Evolutionary conservation across 2,329 filamentous ascomycete species (phyloP), one percentile per base, ranked within the genome.

Genomic region (Claviceps digitariae): DNA sequence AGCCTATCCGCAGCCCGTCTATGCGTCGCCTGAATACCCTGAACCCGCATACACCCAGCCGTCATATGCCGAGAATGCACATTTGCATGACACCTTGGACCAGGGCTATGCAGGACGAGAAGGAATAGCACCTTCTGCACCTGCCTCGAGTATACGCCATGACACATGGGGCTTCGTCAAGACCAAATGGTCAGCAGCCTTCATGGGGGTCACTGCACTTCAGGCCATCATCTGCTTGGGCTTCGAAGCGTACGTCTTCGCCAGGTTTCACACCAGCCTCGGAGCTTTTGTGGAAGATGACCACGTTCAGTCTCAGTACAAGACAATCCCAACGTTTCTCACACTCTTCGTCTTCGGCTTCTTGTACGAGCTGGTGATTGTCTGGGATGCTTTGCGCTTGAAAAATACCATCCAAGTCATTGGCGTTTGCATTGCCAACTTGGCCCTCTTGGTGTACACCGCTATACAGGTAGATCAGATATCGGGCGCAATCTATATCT

Each of bases 321-420:
- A 77, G 64, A 84, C 90, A 0, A 95, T 98, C 58, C 91, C 93
- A 27, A 97, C 91, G 40, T 97, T 96, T 71, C 77, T 98, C 55
- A 89, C 91, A 25, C 81, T 98, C 48, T 95, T 97, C 74, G 95
- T 96, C 67, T 96, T 98, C 68, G 93, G 89, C 56, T 97, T 95
- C 72, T 69, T 98, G 54, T 98, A 97, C 72, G 84, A 95, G 65
- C 73, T 97, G 34, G 73, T 94, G 29, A 76, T 98, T 52, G 87
- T 93, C 13, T 97, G 90, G 78, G 93, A 98, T 73, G 93, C 91
- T 17, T 76, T 98, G 55, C 84, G 90, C 57, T 76, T 91, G 65
- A 96, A 96, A 70, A 98, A 98, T 72, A 98, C 93, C 12, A 98
- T 98, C 75, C 93, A 98, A 69, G 79, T 97, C 66, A 97, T 98